Evolutionary conservation across 2,329 filamentous ascomycete genomes (phyloP), one percentile per base, ranked within the genome.

Genomic region (Mollisiaceae sp.): DNA sequence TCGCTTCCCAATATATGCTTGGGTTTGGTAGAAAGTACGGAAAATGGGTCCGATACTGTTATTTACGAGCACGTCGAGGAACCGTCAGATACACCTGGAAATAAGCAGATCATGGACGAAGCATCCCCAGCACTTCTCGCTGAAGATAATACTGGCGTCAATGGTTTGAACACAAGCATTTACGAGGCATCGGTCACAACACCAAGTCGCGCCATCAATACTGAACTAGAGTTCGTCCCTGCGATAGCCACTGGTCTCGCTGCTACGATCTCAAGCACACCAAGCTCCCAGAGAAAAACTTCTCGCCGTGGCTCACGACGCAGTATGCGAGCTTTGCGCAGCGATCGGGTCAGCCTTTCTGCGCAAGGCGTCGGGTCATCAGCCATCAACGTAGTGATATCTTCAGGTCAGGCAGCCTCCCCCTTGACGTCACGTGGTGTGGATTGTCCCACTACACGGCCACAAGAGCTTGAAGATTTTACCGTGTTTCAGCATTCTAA

Each of bases 311-410:
- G 64, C 38, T 58, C 60, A 8, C 62, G 69, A 27, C 54, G 65
- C 60, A 68, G 66, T 63, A 65, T 61, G 9, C 64, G 67, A 47
- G 63, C 32, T 20, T 67, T 56, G n/a, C 62, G 67, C 12, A 36
- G 66, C 67, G 12, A 35, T 65, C n/a, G 20, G 27, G 24, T 27
- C 27, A 15, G 62, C 65, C 39, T 24, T 50, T 50, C 50, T 9
- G 27, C 38, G 3, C 50, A 39, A 8, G 15, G 20, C 35, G 52
- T 18, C 9, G 50, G 32, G 24, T 1, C 18, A 18, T n/a, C 22
- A 54, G 22, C 50, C 14, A 35, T 54, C 24, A 12, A 15, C 14
- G 24, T 35, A 11, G n/a, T 4, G 9, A 20, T 3, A 50, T 24
- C n/a, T 22, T 8, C 6, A 11, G n/a, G 24, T 9, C 50, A 54